Conservation (phyloP, 2,329 filamentous ascomycete genomes). For the Aspergillus spinulosporus region DNA sequence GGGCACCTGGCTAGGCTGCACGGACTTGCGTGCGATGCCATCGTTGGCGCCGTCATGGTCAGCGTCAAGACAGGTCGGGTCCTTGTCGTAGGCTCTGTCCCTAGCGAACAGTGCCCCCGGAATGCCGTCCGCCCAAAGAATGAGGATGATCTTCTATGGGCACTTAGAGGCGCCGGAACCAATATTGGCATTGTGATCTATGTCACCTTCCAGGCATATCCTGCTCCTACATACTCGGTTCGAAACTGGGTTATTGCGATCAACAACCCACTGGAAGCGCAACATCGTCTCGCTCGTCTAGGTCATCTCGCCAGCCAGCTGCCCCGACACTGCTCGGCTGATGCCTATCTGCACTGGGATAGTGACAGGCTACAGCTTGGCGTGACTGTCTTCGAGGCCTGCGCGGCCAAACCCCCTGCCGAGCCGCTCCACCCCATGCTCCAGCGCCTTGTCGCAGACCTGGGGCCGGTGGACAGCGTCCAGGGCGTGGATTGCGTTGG, state of each 20-base stretch:
- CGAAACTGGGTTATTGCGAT: constrained; percentile 44
- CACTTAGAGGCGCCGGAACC: constrained; percentile 59
- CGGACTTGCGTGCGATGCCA: constrained; percentile 60
- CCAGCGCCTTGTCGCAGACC: constrained; percentile 20
- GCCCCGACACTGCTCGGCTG: constrained; percentile 49
- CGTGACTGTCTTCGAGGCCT: constrained; percentile 51
- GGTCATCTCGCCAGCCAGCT: constrained; percentile 41
- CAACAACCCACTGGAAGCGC: constrained; percentile 33
- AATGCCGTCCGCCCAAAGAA: constrained; percentile 48
- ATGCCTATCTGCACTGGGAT: constrained; percentile 59
- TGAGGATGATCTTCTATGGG: constrained; percentile 58
- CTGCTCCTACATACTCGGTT: constrained; percentile 44
- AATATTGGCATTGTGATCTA: constrained; percentile 61
- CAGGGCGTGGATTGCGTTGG: constrained; percentile 50
- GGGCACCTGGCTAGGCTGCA: constrained; percentile 58
- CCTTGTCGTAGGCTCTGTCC: constrained; percentile 41
- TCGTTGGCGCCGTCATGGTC: constrained; percentile 61
- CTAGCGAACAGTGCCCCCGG: constrained; percentile 45
- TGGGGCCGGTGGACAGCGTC: constrained; percentile 37
- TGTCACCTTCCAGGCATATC: constrained; percentile 52
- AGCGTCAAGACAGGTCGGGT: constrained; percentile 51
- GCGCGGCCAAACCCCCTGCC: constrained; percentile 22
- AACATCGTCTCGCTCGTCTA: constrained; percentile 42
- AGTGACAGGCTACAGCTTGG: constrained; percentile 51
- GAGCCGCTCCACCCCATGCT: constrained; percentile 14